Conservation (phyloP, 2,329 filamentous ascomycete species). For the Sclerotinia spermophila region DNA sequence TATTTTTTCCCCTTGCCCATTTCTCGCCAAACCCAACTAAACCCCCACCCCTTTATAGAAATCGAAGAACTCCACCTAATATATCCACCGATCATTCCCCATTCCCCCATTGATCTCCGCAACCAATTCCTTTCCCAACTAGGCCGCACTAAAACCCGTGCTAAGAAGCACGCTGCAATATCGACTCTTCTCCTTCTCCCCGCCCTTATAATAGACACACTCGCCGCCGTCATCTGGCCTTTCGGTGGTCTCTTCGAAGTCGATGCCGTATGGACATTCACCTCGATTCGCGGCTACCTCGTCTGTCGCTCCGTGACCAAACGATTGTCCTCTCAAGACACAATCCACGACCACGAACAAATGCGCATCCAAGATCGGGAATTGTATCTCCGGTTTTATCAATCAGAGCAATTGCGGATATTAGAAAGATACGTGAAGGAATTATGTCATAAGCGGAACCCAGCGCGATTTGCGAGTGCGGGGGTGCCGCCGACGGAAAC, state of each 20-base stretch:
- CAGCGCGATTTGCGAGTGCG: constrained; percentile 18
- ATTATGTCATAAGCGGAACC: constrained; percentile 12
- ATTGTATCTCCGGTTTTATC: neutral
- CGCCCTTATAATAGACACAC: constrained; percentile 23
- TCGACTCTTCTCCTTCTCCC: neutral
- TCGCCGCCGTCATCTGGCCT: constrained; percentile 34
- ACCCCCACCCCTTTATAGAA: neutral
- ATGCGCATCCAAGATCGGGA: neutral
- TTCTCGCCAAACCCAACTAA: neutral
- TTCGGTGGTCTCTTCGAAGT: constrained; percentile 37
- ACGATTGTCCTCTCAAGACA: neutral
- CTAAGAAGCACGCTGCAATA: constrained; percentile 1
- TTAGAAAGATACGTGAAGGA: neutral
- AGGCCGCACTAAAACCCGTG: neutral
- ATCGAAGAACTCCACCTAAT: constrained; percentile 8
- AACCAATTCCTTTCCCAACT: constrained; percentile 2
- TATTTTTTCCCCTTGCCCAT: neutral
- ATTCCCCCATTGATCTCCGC: neutral
- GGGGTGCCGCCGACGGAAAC: constrained; percentile 21
- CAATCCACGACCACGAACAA: neutral
- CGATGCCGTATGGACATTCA: constrained; percentile 36
- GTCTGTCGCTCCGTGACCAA: neutral
- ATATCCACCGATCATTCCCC: neutral
- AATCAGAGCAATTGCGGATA: neutral
- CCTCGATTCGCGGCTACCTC: constrained; percentile 28